Evolutionary conservation across 768 basidiomycete species (phyloP).

Genomic region (Boletales sp.): DNA sequence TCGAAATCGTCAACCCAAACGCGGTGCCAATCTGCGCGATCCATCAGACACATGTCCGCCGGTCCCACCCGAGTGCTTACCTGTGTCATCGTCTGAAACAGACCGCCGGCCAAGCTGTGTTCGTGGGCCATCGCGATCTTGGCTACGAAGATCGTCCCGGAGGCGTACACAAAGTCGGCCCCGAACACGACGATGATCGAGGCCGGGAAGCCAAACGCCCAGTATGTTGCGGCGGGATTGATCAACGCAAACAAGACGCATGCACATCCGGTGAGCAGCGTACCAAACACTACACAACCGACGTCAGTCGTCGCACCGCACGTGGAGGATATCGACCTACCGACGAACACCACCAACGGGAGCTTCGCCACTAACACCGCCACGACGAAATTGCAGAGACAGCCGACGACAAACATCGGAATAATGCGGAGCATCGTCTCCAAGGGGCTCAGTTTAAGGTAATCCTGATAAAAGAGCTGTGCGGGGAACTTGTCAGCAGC

Average conservation of each 20-base stretch:
- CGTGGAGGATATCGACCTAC: conserved; percentile 30
- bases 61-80: too few species aligned
- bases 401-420: conserved; percentile 68
- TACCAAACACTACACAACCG: conserved; percentile 45
- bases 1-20: conserved; percentile 67
- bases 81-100: conserved; percentile 80
- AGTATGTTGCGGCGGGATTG: conserved; percentile 52
- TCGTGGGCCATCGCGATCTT: conserved; percentile 64
- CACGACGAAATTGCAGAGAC: conserved; percentile 61
- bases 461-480: conserved; percentile 73
- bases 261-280: conserved; percentile 53
- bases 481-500: conserved; percentile 1
- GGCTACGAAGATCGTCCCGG: conserved; percentile 73
- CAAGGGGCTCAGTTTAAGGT: conserved; percentile 49
- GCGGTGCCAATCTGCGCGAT: conserved; percentile 61
- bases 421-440: conserved; percentile 61
- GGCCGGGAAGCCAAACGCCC: conserved; percentile 75
- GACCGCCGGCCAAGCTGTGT: conserved; percentile 69
- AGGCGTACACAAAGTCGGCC: conserved; percentile 72
- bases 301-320: background rate
- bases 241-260: conserved; percentile 69
- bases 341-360: conserved; percentile 52
- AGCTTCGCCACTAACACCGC: conserved; percentile 55
- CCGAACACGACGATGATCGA: conserved; percentile 65
- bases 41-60: too few species aligned